phyloP scores from a whole-genome alignment of 371 early-diverging fungal genomes.

The Mucor irregularis region DNA sequence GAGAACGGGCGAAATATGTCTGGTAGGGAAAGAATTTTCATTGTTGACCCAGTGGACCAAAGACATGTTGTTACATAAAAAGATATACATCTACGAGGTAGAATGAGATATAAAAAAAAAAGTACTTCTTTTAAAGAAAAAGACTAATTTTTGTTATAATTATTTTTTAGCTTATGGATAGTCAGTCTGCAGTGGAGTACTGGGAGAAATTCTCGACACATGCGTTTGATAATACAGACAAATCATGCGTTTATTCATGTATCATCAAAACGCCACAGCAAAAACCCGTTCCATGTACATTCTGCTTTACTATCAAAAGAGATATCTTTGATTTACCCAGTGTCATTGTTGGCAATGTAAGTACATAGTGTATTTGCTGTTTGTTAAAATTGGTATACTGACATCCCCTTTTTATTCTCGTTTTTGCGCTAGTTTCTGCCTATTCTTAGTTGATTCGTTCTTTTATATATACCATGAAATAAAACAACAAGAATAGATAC shows the following conservation, averaged over 20 bases:
- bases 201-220: conserved; percentile 91
- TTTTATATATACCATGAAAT: neutral
- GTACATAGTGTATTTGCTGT: too few relatives aligned
- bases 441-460: neutral
- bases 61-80: conserved; percentile 70
- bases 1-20: conserved; percentile 86
- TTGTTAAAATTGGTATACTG: too few relatives aligned
- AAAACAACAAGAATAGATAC: neutral
- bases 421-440: neutral
- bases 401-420: neutral
- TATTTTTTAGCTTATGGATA: conserved; percentile 78
- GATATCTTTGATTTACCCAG: conserved; percentile 92
- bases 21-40: conserved; percentile 92
- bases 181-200: conserved; percentile 84
- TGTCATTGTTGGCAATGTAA: conserved; percentile 78
- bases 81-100: conserved; percentile 81
- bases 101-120: neutral
- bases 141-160: neutral
- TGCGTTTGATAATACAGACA: conserved; percentile 86
- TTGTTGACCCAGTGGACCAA: conserved; percentile 85
- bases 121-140: neutral
- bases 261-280: conserved; percentile 67
- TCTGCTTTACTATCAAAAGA: conserved; percentile 90
- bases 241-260: conserved; percentile 79
- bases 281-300: conserved; percentile 76